These are phyloP conservation scores for Annulohypoxylon stygium DNA, from an alignment of 495 filamentous ascomycete genomes.

Conservation along the genomic window DNA sequence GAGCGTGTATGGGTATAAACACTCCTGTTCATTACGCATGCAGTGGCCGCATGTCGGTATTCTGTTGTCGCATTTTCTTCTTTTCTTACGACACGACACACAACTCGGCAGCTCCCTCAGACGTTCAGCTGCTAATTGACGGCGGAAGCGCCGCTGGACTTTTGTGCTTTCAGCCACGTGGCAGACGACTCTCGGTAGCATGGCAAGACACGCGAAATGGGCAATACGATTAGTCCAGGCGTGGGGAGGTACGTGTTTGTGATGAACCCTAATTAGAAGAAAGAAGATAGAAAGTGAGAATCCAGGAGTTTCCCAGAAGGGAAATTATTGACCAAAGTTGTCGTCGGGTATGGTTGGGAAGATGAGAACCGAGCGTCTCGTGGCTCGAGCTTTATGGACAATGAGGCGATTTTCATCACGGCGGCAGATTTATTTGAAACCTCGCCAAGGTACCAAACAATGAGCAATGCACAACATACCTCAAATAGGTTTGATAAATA, in stretches of 20 bases:
- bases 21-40: background rate
- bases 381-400: background rate
- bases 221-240: background rate
- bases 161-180: background rate
- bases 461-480: background rate
- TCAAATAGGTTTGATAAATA: background rate
- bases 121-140: background rate
- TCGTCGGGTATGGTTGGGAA: background rate
- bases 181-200: background rate
- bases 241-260: background rate
- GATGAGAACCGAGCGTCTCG: background rate
- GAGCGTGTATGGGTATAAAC: background rate
- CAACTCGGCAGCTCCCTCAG: background rate
- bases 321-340: no score
- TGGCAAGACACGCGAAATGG: no score
- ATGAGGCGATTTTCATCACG: background rate
- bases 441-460: background rate
- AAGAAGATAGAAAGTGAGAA: background rate
- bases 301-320: background rate
- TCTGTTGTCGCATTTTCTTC: background rate
- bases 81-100: background rate
- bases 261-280: no score
- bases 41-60: background rate
- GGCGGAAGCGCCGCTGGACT: background rate
- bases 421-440: no score